These are phyloP conservation scores for Bisporella sp. DNA, from an alignment of 2,329 filamentous ascomycete species.

Conservation along the genomic window DNA sequence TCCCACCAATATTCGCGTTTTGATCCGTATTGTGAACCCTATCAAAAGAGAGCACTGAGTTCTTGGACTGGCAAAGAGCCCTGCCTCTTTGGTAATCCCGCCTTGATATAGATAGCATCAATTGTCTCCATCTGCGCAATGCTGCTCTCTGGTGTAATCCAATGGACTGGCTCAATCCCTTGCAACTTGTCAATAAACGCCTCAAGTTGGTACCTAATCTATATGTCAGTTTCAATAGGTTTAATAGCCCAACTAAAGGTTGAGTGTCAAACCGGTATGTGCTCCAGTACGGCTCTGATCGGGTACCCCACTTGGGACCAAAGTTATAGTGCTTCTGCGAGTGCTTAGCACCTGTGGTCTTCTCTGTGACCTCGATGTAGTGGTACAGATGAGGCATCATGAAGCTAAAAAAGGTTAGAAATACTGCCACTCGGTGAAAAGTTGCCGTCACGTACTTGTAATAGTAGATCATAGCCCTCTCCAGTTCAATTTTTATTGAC, in stretches of 20 bases:
- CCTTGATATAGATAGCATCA: neutral
- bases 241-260: neutral
- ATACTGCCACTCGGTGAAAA: no score
- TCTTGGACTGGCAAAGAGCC: neutral
- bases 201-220: slow-evolving; percentile 1
- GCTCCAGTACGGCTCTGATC: neutral
- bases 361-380: no score
- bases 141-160: neutral
- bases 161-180: neutral
- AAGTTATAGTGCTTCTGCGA: no score
- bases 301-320: neutral
- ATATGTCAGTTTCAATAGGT: neutral
- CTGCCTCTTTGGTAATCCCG: slow-evolving; percentile 1
- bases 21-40: no score
- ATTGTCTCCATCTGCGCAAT: slow-evolving; percentile 1
- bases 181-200: neutral
- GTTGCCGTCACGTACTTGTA: neutral
- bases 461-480: neutral
- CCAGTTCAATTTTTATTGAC: neutral
- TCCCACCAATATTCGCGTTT: no score
- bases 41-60: no score
- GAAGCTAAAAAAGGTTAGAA: neutral
- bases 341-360: no score
- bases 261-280: neutral
- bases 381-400: no score